Percentiles rank a stretch among this genome's conserved stretches.
Evolutionary conservation across 2,329 filamentous ascomycete genomes (phyloP).

Genomic region (Clarireedia hainanense): DNA sequence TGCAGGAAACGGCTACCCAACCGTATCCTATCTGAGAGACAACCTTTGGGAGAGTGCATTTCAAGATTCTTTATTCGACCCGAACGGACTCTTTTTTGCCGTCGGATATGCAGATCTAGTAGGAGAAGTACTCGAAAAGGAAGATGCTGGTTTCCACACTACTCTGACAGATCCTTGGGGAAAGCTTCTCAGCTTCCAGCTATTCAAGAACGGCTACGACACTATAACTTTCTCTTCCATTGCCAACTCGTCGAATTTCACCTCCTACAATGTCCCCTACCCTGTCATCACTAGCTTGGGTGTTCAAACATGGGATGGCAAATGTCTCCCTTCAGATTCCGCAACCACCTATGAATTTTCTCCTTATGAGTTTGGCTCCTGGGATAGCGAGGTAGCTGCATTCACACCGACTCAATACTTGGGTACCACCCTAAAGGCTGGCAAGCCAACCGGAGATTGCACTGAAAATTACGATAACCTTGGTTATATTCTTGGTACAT

Average conservation of each 20-base stretch:
- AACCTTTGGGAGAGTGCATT: constrained; percentile 36
- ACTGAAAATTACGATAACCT: constrained; percentile 41
- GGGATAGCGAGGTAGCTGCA: constrained; percentile 50
- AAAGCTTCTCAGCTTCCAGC: constrained; percentile 18
- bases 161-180: constrained; percentile 21
- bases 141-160: constrained; percentile 25
- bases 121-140: constrained; percentile 20
- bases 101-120: constrained; percentile 19
- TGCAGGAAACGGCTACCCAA: constrained; percentile 39
- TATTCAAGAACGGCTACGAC: constrained; percentile 12
- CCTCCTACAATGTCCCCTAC: constrained; percentile 33
- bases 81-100: constrained; percentile 29
- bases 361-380: constrained; percentile 59
- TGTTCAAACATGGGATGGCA: constrained; percentile 29
- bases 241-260: constrained; percentile 33
- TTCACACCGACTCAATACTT: constrained; percentile 54
- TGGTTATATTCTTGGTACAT: constrained; percentile 39
- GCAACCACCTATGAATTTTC: constrained; percentile 58
- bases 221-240: constrained; percentile 20
- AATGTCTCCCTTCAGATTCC: constrained; percentile 37
- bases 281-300: constrained; percentile 38
- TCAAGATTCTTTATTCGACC: constrained; percentile 31
- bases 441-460: constrained; percentile 35
- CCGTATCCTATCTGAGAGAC: constrained; percentile 33
- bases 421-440: constrained; percentile 49